Conservation (phyloP, 306 rosid genomes). For the Cicer chorassanicum region DNA sequence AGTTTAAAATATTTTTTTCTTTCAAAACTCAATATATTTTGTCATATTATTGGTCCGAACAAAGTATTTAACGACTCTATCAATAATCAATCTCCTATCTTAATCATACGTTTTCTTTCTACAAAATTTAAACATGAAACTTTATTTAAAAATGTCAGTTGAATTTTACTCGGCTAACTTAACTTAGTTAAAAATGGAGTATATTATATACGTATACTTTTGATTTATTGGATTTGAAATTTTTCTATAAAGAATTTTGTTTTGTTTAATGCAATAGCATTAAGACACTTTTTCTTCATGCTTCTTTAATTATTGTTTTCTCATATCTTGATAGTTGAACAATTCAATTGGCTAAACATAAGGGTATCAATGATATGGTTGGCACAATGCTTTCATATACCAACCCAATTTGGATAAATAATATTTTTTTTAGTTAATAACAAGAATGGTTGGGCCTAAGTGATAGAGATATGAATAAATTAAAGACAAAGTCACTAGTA, state of each 20-base stretch:
- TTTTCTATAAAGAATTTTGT: neutral
- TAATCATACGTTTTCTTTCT: too few relatives aligned
- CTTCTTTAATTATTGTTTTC: constrained; percentile 26
- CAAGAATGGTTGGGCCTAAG: constrained; percentile 27
- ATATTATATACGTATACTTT: too few relatives aligned
- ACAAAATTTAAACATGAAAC: too few relatives aligned
- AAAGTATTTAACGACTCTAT: too few relatives aligned
- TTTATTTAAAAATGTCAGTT: too few relatives aligned
- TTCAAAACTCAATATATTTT: constrained; percentile 7
- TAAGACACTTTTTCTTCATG: neutral
- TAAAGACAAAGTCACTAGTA: constrained; percentile 28
- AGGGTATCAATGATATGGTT: constrained; percentile 40
- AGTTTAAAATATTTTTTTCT: neutral
- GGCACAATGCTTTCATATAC: constrained; percentile 28
- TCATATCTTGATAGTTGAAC: constrained; percentile 37
- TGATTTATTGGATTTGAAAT: neutral
- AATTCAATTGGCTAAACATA: constrained; percentile 29
- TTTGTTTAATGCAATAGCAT: constrained; percentile 31
- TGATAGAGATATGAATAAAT: constrained; percentile 19
- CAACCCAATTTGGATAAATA: constrained; percentile 33
- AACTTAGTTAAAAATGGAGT: too few relatives aligned
- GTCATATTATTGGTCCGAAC: too few relatives aligned
- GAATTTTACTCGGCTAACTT: too few relatives aligned
- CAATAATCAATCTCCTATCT: too few relatives aligned
- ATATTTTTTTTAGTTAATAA: constrained; percentile 29